A percentile compares a stretch with the other conserved stretches of the same genome.
Evolutionary conservation across 257 asterid species (phyloP).

Genomic region (Buddleja alternifolia): DNA sequence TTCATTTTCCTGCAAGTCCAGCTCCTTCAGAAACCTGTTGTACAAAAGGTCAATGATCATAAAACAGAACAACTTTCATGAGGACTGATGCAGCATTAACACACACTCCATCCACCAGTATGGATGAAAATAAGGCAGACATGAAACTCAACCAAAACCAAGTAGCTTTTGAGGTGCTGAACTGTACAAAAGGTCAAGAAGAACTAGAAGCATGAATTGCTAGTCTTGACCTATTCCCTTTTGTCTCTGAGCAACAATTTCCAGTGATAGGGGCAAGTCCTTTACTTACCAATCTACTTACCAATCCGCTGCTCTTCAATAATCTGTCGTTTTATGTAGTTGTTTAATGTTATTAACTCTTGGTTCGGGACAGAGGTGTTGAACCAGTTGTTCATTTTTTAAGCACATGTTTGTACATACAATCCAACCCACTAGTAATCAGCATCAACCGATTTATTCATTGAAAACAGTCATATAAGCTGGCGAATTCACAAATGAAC

Average conservation of each 20-base stretch:
- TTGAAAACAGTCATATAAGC: neutral
- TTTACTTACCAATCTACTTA: too few relatives aligned
- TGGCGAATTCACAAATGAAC: neutral
- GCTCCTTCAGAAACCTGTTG: slow-evolving; percentile 74
- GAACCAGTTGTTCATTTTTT: too few relatives aligned
- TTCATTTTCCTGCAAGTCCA: slow-evolving; percentile 81
- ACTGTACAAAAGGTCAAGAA: neutral
- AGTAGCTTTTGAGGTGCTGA: neutral
- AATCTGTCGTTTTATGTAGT: too few relatives aligned
- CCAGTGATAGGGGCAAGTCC: too few relatives aligned
- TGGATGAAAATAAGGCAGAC: neutral
- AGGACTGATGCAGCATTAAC: neutral
- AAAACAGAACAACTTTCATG: neutral
- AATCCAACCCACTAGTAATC: neutral
- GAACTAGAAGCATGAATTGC: too few relatives aligned
- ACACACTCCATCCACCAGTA: neutral
- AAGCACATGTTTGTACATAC: neutral
- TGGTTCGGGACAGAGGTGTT: too few relatives aligned
- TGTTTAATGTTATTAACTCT: too few relatives aligned
- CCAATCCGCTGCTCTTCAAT: too few relatives aligned
- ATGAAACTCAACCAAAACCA: too few relatives aligned
- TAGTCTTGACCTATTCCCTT: too few relatives aligned
- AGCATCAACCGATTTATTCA: neutral
- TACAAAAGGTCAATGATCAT: slow-evolving; percentile 20
- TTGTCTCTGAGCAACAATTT: too few relatives aligned